These are phyloP conservation scores for Protea cynaroides DNA, from an alignment of 164 flowering plant species.

Conservation along the genomic window DNA sequence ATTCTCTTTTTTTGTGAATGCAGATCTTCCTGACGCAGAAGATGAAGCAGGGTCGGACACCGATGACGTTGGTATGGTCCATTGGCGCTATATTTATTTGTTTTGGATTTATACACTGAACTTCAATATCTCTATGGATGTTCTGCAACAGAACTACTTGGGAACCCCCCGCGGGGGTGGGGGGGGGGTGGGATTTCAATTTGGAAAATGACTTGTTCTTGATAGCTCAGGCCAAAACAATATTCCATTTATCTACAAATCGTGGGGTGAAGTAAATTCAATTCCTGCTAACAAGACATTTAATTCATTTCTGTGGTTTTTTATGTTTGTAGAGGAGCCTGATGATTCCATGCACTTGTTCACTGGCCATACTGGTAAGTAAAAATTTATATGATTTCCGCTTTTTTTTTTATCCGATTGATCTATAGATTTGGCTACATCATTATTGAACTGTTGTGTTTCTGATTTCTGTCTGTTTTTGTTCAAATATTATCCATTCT, in stretches of 20 bases:
- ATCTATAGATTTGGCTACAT: too few species aligned
- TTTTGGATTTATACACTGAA: not conserved
- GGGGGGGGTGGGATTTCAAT: too few species aligned
- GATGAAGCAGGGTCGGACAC: conserved; percentile 39
- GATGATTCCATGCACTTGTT: conserved; percentile 85
- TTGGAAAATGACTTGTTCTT: too few species aligned
- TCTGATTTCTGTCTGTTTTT: too few species aligned
- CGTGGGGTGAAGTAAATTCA: not conserved
- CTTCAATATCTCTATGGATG: not conserved
- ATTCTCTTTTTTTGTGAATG: not conserved
- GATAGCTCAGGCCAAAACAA: too few species aligned
- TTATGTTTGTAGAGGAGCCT: conserved; percentile 37
- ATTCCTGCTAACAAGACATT: not conserved
- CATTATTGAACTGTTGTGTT: too few species aligned
- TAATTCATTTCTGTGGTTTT: not conserved
- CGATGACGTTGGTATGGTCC: conserved; percentile 24
- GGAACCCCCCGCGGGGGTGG: too few species aligned
- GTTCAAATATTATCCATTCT: too few species aligned
- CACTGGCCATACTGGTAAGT: conserved; percentile 77
- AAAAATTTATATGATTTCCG: not conserved
- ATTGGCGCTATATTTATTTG: not conserved
- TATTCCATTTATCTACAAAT: not conserved
- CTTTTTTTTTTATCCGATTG: too few species aligned
- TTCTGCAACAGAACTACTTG: not conserved
- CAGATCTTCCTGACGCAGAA: conserved; percentile 76